phyloP scores from a whole-genome alignment of 352 stramenopile species.

The Pythium scleroteichum region DNA sequence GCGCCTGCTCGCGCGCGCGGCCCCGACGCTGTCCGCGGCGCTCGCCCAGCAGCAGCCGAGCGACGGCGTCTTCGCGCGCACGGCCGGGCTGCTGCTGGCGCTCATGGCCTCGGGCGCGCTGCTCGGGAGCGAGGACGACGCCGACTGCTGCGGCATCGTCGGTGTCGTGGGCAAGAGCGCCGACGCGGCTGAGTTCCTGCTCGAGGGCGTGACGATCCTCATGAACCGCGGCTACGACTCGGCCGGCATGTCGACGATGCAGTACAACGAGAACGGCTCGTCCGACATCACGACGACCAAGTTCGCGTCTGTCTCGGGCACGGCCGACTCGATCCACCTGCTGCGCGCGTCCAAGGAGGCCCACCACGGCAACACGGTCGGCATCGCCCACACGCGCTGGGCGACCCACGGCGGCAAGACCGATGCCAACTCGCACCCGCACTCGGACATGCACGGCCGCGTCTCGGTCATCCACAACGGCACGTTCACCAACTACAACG shows the following conservation, averaged over 20 bases:
- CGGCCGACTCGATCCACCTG: conserved; percentile 92
- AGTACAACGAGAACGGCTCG: conserved; percentile 34
- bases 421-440: conserved; percentile 98
- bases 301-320: conserved; percentile 90
- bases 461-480: conserved; percentile 99
- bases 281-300: conserved; percentile 91
- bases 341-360: conserved; percentile 74
- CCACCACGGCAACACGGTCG: conserved; percentile 89
- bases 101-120: conserved; percentile 24
- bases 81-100: conserved; percentile 23
- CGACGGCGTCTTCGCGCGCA: conserved; percentile 15
- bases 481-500: conserved; percentile 97
- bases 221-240: conserved; percentile 98
- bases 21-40: conserved; percentile 1
- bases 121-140: conserved; percentile 17
- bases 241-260: conserved; percentile 95
- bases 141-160: conserved; percentile 77
- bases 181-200: conserved; percentile 75
- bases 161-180: conserved; percentile 69
- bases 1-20: background rate
- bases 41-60: conserved; percentile 13
- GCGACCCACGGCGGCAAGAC: conserved; percentile 98
- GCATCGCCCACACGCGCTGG: conserved; percentile 99
- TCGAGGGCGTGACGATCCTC: conserved; percentile 88
- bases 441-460: conserved; percentile 91